These are phyloP conservation scores for Pestalotiopsis sp. DNA, from an alignment of 2,329 filamentous ascomycete species.

Conservation along the genomic window DNA sequence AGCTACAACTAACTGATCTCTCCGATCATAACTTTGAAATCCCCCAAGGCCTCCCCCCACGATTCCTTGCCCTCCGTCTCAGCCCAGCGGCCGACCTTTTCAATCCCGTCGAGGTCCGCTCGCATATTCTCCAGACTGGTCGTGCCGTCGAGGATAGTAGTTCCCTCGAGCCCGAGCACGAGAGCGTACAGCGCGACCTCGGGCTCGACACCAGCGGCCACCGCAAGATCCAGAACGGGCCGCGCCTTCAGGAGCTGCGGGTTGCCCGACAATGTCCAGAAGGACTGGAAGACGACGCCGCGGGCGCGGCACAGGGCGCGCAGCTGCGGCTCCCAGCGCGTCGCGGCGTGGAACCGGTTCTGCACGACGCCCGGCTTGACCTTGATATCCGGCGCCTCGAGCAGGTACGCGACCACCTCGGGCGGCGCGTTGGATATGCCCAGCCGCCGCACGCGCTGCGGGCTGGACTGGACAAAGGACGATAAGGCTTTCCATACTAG, in stretches of 20 bases:
- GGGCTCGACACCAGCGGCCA: slow-evolving; percentile 35
- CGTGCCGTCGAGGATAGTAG: slow-evolving; percentile 50
- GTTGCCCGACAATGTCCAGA: slow-evolving; percentile 58
- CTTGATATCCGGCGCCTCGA: slow-evolving; percentile 28
- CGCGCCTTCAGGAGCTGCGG: slow-evolving; percentile 36
- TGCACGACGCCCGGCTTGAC: slow-evolving; percentile 65
- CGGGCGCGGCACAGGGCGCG: slow-evolving; percentile 51
- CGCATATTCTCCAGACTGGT: slow-evolving; percentile 49
- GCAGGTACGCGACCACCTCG: slow-evolving; percentile 55
- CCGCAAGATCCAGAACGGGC: slow-evolving; percentile 55
- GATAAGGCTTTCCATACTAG: slow-evolving; percentile 70
- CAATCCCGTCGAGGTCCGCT: slow-evolving; percentile 48
- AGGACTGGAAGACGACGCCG: slow-evolving; percentile 52
- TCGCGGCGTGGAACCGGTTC: slow-evolving; percentile 70
- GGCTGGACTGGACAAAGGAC: slow-evolving; percentile 57
- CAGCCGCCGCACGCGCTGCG: slow-evolving; percentile 63
- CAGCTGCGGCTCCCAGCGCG: slow-evolving; percentile 61
- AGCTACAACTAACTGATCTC: background rate
- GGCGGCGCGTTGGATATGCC: slow-evolving; percentile 79
- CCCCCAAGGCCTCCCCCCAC: slow-evolving; percentile 51
- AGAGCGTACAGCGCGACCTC: slow-evolving; percentile 51
- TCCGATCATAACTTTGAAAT: slow-evolving; percentile 46
- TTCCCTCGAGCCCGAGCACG: slow-evolving; percentile 47
- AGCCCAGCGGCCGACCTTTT: slow-evolving; percentile 43
- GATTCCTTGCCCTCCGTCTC: slow-evolving; percentile 42